Percentiles rank a stretch among this genome's conserved stretches.
These are phyloP conservation scores for Nepenthes alata DNA, from an alignment of 179 eudicot species.

Conservation along the genomic window DNA sequence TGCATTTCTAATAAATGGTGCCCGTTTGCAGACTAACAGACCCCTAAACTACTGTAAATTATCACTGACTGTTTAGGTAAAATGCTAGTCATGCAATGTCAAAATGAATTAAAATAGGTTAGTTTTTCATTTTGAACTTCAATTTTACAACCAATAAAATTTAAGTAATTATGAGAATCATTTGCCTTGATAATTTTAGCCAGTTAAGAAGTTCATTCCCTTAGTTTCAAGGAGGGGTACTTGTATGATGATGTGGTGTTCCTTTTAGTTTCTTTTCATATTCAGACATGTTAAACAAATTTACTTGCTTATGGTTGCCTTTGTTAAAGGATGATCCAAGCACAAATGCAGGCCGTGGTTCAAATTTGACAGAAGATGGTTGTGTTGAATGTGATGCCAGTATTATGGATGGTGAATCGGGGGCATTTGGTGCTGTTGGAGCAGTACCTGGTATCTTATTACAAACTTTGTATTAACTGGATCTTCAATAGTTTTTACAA, in stretches of 20 bases:
- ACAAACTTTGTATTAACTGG: neutral
- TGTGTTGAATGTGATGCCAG: slow-evolving; percentile 96
- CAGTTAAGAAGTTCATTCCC: too few species aligned
- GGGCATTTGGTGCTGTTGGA: slow-evolving; percentile 92
- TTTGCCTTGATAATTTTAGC: too few species aligned
- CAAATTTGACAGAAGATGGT: slow-evolving; percentile 94
- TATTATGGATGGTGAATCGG: slow-evolving; percentile 80
- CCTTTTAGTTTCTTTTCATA: neutral
- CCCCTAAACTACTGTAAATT: too few species aligned
- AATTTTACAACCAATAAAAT: too few species aligned
- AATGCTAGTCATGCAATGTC: too few species aligned
- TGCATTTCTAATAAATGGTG: too few species aligned
- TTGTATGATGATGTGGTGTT: neutral
- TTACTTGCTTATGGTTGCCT: slow-evolving; percentile 1
- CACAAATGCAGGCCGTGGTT: slow-evolving; percentile 95
- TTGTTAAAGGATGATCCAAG: slow-evolving; percentile 69
- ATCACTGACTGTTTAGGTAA: too few species aligned
- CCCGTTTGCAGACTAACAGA: too few species aligned
- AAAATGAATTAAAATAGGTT: too few species aligned
- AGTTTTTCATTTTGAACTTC: neutral
- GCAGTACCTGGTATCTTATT: slow-evolving; percentile 79
- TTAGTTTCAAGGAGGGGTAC: too few species aligned
- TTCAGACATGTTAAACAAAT: neutral
- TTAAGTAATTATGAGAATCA: too few species aligned
- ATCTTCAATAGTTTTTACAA: slow-evolving; percentile 1